Evolutionary conservation across 768 basidiomycete species (phyloP), one percentile per base, ranked within the genome.

Genomic region (Termitomyces sp.): DNA sequence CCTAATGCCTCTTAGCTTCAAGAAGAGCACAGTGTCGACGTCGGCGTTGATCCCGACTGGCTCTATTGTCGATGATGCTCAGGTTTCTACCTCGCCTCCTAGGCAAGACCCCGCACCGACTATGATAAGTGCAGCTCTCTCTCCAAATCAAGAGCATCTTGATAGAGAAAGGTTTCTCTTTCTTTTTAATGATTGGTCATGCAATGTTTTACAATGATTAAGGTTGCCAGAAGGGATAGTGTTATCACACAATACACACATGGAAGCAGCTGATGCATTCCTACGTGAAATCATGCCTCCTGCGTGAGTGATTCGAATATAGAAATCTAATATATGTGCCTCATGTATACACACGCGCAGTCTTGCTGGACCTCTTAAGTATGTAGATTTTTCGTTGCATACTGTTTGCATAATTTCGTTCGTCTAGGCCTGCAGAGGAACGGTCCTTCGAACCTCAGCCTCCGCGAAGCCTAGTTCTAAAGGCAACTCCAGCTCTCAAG

Each of bases 1-100:
- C 51, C 11, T 74, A 42, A 60, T 65, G 46, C 52, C 65, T n/a
- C 67, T 81, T 10, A 74, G 69, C 31, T 80, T 82, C 63, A 82
- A 77, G 65, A 82, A 80, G 62, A 71, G 53, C 23, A 59, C 67
- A 5, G 37, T 57, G 1, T 42, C 61, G 3, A 54, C 66, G 14
- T 59, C 60, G 29, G 53, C 40, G 43, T 62, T 43, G 43, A 21
- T 46, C 11, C 31, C 16, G 2, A 19, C 40, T 27, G 46, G 45
- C 27, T 47, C 53, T 2, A 27, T 52, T 48, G 21, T 5, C n/a
- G 38, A 37, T 35, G 41, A 60, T 29, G n/a, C 31, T 43, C 56
- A 23, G 21, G 48, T 44, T 54, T 25, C 59, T 5, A 25, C 44
- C 32, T 40, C 40, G 8, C 58, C 55, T 27, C 27, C 27, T 17